phyloP scores from a whole-genome alignment of 345 rosid genomes.

The Psidium friedrichsthalianum region DNA sequence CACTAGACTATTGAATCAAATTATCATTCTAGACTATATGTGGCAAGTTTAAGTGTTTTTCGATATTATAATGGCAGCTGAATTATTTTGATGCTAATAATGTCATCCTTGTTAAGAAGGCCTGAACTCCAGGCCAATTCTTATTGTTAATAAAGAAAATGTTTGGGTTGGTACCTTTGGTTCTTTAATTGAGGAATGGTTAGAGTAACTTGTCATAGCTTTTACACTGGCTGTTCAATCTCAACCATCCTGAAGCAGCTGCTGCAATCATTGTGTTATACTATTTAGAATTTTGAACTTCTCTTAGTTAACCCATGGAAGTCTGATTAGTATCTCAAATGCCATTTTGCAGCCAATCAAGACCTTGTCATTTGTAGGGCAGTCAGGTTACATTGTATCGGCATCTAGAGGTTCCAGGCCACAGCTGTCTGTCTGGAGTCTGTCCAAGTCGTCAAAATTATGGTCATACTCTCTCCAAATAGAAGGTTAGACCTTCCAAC shows the following conservation, averaged over 20 bases:
- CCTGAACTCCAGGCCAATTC: neutral
- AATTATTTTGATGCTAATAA: neutral
- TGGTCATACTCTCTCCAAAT: slow-evolving; percentile 78
- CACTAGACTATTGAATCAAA: neutral
- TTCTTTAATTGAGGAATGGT: neutral
- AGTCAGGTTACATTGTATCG: slow-evolving; percentile 69
- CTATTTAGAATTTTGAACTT: neutral
- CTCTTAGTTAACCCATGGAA: neutral
- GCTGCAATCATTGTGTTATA: neutral
- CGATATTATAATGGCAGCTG: neutral
- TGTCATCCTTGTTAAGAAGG: neutral
- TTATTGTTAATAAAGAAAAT: neutral
- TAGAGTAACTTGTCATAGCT: neutral
- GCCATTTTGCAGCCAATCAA: slow-evolving; percentile 51
- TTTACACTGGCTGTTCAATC: neutral
- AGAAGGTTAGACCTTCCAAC: slow-evolving; percentile 43
- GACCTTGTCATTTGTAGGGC: slow-evolving; percentile 56
- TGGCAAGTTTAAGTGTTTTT: neutral
- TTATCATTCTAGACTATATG: neutral
- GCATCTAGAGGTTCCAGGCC: slow-evolving; percentile 52
- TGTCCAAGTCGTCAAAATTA: slow-evolving; percentile 48
- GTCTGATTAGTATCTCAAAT: neutral
- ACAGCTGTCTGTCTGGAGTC: slow-evolving; percentile 67
- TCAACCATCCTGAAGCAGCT: neutral
- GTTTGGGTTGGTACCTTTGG: neutral